phyloP scores from a whole-genome alignment of 257 asterid species.

The Catharanthus roseus region DNA sequence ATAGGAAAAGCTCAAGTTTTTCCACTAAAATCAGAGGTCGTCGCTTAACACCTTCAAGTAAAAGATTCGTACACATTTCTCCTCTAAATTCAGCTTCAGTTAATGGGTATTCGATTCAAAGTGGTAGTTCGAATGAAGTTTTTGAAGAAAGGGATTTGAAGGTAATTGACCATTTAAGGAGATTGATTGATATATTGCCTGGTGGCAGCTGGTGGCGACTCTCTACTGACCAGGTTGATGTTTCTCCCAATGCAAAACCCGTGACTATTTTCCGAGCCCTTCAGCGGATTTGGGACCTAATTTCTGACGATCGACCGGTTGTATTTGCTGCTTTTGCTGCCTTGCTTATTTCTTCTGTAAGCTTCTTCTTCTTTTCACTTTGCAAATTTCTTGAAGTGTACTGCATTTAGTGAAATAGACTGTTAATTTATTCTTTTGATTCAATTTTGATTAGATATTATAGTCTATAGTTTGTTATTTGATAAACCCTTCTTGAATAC shows the following conservation, averaged over 20 bases:
- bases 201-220: slow-evolving; percentile 96
- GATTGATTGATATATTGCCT: slow-evolving; percentile 56
- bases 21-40: background rate
- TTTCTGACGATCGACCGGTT: slow-evolving; percentile 81
- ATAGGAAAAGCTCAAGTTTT: background rate
- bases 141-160: slow-evolving; percentile 17
- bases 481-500: slow-evolving; percentile 10
- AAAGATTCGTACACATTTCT: slow-evolving; percentile 30
- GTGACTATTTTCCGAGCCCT: slow-evolving; percentile 82
- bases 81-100: slow-evolving; percentile 44
- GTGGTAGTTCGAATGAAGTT: slow-evolving; percentile 18
- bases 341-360: slow-evolving; percentile 72
- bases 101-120: slow-evolving; percentile 44
- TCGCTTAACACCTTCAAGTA: background rate
- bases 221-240: slow-evolving; percentile 44
- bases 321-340: slow-evolving; percentile 68
- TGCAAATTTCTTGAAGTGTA: background rate
- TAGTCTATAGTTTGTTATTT: background rate
- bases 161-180: slow-evolving; percentile 40
- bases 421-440: background rate
- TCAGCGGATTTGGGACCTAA: slow-evolving; percentile 75
- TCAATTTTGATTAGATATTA: background rate
- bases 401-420: too few species aligned
- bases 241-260: slow-evolving; percentile 59
- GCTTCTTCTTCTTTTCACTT: slow-evolving; percentile 16